phyloP scores from a whole-genome alignment of 192 early-diverging fungal species.

The Coemansia sp. region DNA sequence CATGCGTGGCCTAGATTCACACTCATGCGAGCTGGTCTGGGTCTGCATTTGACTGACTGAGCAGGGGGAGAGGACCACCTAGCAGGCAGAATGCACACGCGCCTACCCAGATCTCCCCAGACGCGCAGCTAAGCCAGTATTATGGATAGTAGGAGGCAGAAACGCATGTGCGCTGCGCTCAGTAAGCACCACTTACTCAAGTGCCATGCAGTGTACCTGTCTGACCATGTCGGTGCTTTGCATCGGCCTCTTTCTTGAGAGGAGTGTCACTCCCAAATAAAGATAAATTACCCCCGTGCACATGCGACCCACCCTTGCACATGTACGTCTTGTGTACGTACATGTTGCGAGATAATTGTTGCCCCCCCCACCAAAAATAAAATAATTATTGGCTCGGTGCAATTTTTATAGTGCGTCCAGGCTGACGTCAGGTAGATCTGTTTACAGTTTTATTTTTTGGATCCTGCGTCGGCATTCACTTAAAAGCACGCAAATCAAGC shows the following conservation, averaged over 20 bases:
- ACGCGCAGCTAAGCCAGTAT: neutral
- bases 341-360: neutral
- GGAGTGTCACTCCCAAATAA: neutral
- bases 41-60: neutral
- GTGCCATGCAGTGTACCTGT: neutral
- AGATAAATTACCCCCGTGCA: neutral
- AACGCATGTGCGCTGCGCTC: neutral
- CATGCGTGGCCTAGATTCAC: neutral
- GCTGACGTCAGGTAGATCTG: neutral
- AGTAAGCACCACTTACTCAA: neutral
- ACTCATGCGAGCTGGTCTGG: neutral
- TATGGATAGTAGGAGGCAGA: neutral
- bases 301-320: neutral
- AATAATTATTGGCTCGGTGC: neutral
- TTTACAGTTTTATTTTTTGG: neutral
- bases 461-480: neutral
- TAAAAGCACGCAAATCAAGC: neutral
- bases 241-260: conserved; percentile 1
- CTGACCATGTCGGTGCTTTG: neutral
- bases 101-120: neutral
- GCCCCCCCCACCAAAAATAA: neutral
- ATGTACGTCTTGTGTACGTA: neutral
- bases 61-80: neutral
- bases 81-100: neutral
- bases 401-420: neutral